phyloP scores from a whole-genome alignment of 176 grass and related monocot genomes.

The Aegilops longissima region DNA sequence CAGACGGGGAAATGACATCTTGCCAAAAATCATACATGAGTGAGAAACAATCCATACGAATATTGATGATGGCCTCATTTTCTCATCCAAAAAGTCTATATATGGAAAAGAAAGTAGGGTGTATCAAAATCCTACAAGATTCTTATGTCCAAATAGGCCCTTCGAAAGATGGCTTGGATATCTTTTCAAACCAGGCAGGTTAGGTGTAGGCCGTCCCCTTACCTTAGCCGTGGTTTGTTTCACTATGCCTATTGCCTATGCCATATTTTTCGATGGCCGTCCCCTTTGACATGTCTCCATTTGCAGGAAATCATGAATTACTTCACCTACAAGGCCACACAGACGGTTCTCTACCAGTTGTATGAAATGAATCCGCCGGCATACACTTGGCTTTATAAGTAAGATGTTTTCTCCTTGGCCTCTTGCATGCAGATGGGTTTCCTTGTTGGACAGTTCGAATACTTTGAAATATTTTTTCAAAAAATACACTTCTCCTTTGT shows the following conservation, averaged over 20 bases:
- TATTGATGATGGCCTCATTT: too few species aligned
- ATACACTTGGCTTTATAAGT: conserved; percentile 87
- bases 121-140: too few species aligned
- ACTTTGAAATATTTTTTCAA: not conserved
- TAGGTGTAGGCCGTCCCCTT: too few species aligned
- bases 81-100: too few species aligned
- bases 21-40: too few species aligned
- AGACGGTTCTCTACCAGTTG: conserved; percentile 86
- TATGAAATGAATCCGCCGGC: conserved; percentile 94
- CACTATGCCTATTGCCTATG: not conserved
- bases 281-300: not conserved
- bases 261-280: not conserved
- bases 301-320: conserved; percentile 85
- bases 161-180: too few species aligned
- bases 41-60: too few species aligned
- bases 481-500: not conserved
- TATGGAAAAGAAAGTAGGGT: too few species aligned
- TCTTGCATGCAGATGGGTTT: not conserved
- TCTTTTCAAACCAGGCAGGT: too few species aligned
- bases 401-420: not conserved
- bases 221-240: too few species aligned
- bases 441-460: not conserved
- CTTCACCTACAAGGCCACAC: conserved; percentile 95
- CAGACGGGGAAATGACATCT: too few species aligned
- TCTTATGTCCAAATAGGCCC: too few species aligned